These are phyloP conservation scores for Spergularia bocconei DNA, from an alignment of 148 eudicot genomes.

Conservation along the genomic window DNA sequence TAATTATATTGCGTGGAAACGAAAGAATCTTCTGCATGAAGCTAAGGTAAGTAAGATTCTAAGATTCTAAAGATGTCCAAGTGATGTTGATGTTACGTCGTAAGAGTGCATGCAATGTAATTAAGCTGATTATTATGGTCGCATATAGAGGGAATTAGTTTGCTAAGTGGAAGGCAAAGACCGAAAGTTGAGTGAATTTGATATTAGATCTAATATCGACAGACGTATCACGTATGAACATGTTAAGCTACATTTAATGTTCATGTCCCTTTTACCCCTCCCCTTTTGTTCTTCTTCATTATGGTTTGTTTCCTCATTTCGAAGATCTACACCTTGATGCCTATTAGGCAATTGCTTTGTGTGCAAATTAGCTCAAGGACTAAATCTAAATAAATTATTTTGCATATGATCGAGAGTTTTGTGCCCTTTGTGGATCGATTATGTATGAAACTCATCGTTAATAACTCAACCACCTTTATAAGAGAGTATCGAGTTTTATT, in stretches of 20 bases:
- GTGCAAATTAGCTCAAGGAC: too few species aligned
- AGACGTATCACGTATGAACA: conserved; percentile 15
- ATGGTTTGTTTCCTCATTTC: neutral
- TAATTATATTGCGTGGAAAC: neutral
- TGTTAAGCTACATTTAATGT: conserved; percentile 21
- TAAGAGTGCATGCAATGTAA: neutral
- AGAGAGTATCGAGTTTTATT: too few species aligned
- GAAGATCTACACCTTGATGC: conserved; percentile 9
- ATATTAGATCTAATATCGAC: conserved; percentile 6
- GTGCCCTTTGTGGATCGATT: too few species aligned
- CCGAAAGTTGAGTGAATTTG: conserved; percentile 18
- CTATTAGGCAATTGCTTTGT: too few species aligned
- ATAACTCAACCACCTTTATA: too few species aligned
- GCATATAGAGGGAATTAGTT: conserved; percentile 28
- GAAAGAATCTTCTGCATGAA: neutral
- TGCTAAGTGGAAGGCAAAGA: conserved; percentile 21
- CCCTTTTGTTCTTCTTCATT: neutral
- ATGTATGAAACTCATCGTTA: too few species aligned
- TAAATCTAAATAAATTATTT: too few species aligned
- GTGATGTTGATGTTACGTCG: conserved; percentile 14
- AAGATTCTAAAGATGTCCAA: neutral
- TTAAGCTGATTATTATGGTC: neutral
- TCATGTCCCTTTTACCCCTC: conserved; percentile 22
- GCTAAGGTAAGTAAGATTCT: neutral
- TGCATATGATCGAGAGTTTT: too few species aligned